Evolutionary conservation across 2,329 filamentous ascomycete species (phyloP), one percentile per base, ranked within the genome.

Genomic region (Drechslera avenae): DNA sequence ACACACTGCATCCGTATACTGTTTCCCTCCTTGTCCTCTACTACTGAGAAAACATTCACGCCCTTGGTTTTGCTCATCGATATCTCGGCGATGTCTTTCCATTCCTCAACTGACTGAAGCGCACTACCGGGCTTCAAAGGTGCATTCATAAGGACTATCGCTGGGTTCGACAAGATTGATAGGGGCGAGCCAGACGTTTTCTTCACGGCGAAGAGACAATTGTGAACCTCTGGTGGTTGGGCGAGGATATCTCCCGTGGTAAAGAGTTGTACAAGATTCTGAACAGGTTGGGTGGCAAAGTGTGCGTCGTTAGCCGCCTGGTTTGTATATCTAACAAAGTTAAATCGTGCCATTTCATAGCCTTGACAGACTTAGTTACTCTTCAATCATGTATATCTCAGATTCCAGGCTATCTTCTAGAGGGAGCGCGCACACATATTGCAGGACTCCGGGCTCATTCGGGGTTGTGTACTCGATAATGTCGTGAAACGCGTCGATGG

Each of bases 331-430:
- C 48, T 51, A 10, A 5, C 3, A 26, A 1, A 4, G 16, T 35
- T 1, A 21, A 14, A 12, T 45, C 10, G 30, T 18, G 23, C 7
- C 14, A 2, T 4, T 8, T 7, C 18, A 16, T 4, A 18, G 6
- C 9, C 8, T 28, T 8, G 9, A 10, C 26, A 17, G 12, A 16
- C 13, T 1, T 10, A 4, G 6, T 3, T 10, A 51, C 48, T 66
- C 63, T 49, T 66, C 64, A 23, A 68, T 63, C 62, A 66, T 66
- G 34, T 66, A 68, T 12, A 68, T 45, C 7, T 61, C 62, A 2
- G 51, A 66, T 3, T 43, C 40, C 3, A 26, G 23, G 0, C 18
- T 46, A 37, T 66, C 64, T 7, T 64, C 52, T 0, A 56, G 10
- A 1, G 62, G 62, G 10, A 68, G 16, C 3, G 63, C 54, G 33